phyloP scores from a whole-genome alignment of 2,329 filamentous ascomycete genomes.

The Ciborinia camelliae region DNA sequence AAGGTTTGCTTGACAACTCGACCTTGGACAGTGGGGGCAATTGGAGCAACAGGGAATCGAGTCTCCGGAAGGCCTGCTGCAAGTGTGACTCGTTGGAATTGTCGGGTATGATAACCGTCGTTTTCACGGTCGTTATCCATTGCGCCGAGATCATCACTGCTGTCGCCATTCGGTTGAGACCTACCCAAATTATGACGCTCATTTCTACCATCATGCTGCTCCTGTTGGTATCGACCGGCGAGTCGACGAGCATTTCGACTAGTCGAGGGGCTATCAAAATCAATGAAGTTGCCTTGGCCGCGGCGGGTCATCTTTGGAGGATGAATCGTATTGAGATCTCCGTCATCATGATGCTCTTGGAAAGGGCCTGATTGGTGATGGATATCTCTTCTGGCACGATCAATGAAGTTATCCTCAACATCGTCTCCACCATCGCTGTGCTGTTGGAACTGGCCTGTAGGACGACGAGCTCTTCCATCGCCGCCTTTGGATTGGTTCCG shows the following conservation, averaged over 20 bases:
- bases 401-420: background rate
- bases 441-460: background rate
- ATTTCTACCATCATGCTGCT: background rate
- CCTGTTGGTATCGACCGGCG: background rate
- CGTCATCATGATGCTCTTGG: background rate
- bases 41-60: background rate
- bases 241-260: background rate
- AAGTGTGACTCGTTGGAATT: slow-evolving; percentile 4
- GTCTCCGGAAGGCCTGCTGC: background rate
- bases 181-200: background rate
- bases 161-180: background rate
- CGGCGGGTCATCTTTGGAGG: background rate
- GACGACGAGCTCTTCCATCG: background rate
- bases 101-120: background rate
- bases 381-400: background rate
- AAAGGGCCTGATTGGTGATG: background rate
- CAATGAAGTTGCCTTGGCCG: background rate
- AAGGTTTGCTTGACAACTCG: slow-evolving; percentile 14
- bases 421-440: background rate
- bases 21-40: background rate
- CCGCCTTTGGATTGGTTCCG: background rate
- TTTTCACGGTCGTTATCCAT: background rate
- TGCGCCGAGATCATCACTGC: background rate
- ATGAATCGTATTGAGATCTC: background rate
- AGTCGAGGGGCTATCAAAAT: background rate